Conservation (phyloP, 768 basidiomycete species). For the Infundibulicybe gibba region DNA sequence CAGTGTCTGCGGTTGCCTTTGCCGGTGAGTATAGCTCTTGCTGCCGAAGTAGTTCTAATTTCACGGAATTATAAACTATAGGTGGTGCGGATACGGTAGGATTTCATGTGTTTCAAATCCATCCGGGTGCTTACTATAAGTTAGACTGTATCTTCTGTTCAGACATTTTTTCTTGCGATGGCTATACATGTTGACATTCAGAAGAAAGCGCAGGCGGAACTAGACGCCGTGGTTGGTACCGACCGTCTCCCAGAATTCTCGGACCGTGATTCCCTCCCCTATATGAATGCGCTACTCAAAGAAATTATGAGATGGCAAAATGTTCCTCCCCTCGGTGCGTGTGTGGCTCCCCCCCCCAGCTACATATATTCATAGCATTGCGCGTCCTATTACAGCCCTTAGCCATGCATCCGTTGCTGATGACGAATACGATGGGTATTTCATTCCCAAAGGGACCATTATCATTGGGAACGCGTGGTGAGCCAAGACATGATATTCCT, state of each 20-base stretch:
- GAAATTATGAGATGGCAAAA: background rate
- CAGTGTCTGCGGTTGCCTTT: conserved; percentile 7
- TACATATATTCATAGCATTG: too few species aligned
- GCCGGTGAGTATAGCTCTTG: background rate
- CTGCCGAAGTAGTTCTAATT: too few species aligned
- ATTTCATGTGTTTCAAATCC: background rate
- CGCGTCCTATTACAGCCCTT: too few species aligned
- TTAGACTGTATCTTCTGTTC: conserved; percentile 31
- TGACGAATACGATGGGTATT: conserved; percentile 8
- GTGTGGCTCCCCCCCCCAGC: too few species aligned
- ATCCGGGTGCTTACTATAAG: background rate
- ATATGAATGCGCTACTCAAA: conserved; percentile 19
- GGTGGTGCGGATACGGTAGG: conserved; percentile 8
- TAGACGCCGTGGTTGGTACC: conserved; percentile 30
- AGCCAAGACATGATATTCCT: background rate
- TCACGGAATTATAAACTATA: background rate
- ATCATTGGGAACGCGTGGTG: conserved; percentile 10
- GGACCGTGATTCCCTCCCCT: conserved; percentile 33
- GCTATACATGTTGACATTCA: conserved; percentile 31
- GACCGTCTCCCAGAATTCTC: conserved; percentile 33
- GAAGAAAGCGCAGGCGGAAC: conserved; percentile 32
- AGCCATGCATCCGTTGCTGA: conserved; percentile 6
- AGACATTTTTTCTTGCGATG: conserved; percentile 33
- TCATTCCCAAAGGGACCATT: conserved; percentile 10
- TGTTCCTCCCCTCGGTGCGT: background rate